Percentiles rank a stretch among this genome's conserved stretches.
Evolutionary conservation across 139 green algal genomes (phyloP).

Genomic region (Coccomyxa sp.): DNA sequence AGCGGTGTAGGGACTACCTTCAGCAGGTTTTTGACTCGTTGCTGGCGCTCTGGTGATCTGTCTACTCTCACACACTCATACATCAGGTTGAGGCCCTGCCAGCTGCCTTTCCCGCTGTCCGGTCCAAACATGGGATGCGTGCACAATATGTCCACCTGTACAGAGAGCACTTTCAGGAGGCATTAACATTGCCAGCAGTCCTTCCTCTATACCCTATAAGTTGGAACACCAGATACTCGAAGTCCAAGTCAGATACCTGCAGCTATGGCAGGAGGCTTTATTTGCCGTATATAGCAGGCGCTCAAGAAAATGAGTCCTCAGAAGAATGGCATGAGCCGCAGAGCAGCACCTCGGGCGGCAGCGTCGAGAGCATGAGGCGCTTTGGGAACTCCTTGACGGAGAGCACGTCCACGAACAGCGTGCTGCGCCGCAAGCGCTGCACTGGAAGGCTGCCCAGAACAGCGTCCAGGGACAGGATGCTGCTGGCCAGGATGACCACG

Average conservation of each 20-base stretch:
- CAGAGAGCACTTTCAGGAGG: too few species aligned
- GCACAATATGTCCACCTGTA: constrained; percentile 93
- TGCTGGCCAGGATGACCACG: constrained; percentile 88
- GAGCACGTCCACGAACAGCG: constrained; percentile 97
- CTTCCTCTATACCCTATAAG: not conserved
- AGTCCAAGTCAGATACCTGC: too few species aligned
- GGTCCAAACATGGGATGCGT: constrained; percentile 99
- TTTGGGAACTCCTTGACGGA: constrained; percentile 99
- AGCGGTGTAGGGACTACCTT: not conserved
- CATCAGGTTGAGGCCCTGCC: constrained; percentile 80
- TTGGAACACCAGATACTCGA: too few species aligned
- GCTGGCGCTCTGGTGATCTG: constrained; percentile 2
- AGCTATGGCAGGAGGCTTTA: too few species aligned
- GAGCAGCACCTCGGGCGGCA: constrained; percentile 61
- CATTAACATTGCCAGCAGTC: too few species aligned
- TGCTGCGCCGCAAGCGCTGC: constrained; percentile 84
- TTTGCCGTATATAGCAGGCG: too few species aligned
- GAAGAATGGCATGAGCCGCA: not conserved
- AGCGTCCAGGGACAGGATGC: constrained; percentile 86
- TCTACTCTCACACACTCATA: constrained; percentile 84
- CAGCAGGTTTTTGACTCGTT: constrained; percentile 30
- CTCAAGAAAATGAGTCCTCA: too few species aligned
- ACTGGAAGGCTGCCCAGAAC: constrained; percentile 81
- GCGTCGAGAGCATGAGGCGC: constrained; percentile 70
- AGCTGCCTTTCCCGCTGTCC: constrained; percentile 84